Base-by-base conservation (phyloP, 257 asterid genomes). In the Pogostemon cablin region DNA sequence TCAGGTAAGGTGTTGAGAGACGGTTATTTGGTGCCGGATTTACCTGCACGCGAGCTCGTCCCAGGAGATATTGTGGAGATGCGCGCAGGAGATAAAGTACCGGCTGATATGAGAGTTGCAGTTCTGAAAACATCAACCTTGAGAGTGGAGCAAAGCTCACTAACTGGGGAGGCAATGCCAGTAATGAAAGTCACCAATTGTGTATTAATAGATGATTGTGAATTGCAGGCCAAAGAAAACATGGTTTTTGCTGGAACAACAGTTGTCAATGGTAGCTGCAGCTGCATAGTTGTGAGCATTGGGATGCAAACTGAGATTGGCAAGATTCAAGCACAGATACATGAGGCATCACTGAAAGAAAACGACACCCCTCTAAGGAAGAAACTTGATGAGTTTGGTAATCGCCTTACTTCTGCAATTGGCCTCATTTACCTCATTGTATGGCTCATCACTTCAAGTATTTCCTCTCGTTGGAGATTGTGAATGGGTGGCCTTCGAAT, bases 171-270 rank as follows among this genome's bases (percentile, higher is more conserved):
- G 91, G 97, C 50, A 55, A 72, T 64, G 77, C 77, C 77, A 3
- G 71, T 64, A 6, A 32, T 64, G 71, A 72, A 64, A 32, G 70
- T 39, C 54, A 72, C 77, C 9, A 35, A 38, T 54, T 48, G 58
- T 0, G 70, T 72, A 7, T 43, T 72, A 49, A n/a, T 54, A 48
- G 77, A 63, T 72, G 77, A 72, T 43, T 64, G 72, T 34, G 77
- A 72, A n/a, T 49, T 72, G 57, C 77, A 79, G 93, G 86, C 39
- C 81, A 90, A 73, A 81, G 81, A 74, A 83, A 92, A 92, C 68
- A 88, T 90, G 93, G 91, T 90, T 34, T 90, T 90, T 82, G 93
- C 96, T 5, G 96, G 97, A 17, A 90, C 97, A 0, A 88, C 97
- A 0, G 90, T 90, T 67, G 97, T 90, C 48, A 90, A 90, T 54